These are phyloP conservation scores for Thalassiosira livingstoniorum DNA, from an alignment of 352 stramenopile genomes.

Conservation along the genomic window DNA sequence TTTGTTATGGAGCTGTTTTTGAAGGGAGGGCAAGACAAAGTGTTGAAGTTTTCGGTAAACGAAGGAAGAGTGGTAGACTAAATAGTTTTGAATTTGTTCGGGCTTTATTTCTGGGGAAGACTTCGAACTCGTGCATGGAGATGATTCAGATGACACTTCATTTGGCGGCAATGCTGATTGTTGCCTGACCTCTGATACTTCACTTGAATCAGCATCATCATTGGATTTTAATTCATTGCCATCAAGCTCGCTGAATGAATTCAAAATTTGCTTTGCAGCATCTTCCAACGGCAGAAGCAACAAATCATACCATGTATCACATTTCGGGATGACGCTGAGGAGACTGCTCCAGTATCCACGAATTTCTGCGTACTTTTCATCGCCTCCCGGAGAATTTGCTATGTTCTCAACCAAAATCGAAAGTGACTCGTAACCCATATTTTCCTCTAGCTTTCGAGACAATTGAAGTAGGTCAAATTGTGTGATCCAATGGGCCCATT, in stretches of 20 bases:
- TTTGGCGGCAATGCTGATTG: not conserved
- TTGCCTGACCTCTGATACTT: not conserved
- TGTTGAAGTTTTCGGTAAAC: slow-evolving; percentile 5
- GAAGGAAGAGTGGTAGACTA: slow-evolving; percentile 4
- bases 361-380: too few relatives aligned
- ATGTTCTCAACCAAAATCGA: too few relatives aligned
- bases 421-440: too few relatives aligned
- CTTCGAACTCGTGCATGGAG: not conserved
- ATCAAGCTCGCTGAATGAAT: not conserved
- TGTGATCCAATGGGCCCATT: too few relatives aligned
- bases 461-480: too few relatives aligned
- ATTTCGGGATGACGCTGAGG: too few relatives aligned
- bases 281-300: not conserved
- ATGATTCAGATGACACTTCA: not conserved
- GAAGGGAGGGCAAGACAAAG: slow-evolving; percentile 18
- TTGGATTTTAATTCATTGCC: not conserved
- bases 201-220: not conserved
- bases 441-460: too few relatives aligned
- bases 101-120: not conserved
- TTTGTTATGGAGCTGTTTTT: not conserved
- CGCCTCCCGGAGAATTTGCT: too few relatives aligned
- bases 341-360: too few relatives aligned
- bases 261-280: not conserved
- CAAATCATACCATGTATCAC: not conserved
- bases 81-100: slow-evolving; percentile 15